Conservation (phyloP, 208 protist genomes). For the Trypanosomatidae sp. region DNA sequence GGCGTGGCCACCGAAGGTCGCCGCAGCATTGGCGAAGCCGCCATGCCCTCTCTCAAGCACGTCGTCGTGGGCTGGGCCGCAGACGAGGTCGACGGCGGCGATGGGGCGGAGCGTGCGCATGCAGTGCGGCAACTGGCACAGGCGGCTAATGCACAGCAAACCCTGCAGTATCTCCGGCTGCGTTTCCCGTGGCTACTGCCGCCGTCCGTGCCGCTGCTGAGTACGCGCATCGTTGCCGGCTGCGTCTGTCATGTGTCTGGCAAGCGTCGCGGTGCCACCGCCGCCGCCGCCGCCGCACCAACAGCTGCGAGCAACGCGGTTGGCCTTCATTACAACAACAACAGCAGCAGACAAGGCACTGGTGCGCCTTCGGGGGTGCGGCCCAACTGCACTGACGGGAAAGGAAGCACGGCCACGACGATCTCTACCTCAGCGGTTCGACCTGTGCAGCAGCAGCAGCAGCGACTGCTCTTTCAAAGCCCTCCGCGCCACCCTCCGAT, state of each 20-base stretch:
- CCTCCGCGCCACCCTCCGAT: slow-evolving; percentile 7
- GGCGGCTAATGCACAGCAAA: slow-evolving; percentile 3
- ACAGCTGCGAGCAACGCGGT: not conserved
- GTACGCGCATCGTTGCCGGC: slow-evolving; percentile 13
- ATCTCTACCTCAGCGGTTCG: not conserved
- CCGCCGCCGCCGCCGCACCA: slow-evolving; percentile 2
- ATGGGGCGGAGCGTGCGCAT: not conserved
- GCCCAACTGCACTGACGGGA: not conserved
- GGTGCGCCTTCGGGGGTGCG: not conserved
- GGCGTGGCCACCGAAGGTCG: slow-evolving; percentile 36
- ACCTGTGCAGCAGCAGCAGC: slow-evolving; percentile 1
- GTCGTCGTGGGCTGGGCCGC: slow-evolving; percentile 26
- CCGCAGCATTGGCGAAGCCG: slow-evolving; percentile 37
- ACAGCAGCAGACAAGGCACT: not conserved
- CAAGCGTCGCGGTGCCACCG: slow-evolving; percentile 12
- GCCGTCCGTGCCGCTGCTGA: slow-evolving; percentile 18
- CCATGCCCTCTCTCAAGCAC: slow-evolving; percentile 33
- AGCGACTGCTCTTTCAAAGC: slow-evolving; percentile 9
- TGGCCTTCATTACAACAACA: not conserved
- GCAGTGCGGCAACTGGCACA: not conserved
- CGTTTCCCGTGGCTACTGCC: slow-evolving; percentile 46
- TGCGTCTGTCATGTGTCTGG: slow-evolving; percentile 29
- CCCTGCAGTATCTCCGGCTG: slow-evolving; percentile 36
- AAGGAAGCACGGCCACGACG: not conserved
- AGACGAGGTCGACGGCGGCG: slow-evolving; percentile 2